phyloP scores from a whole-genome alignment of 1,139 yeast species.

The Suhomyces maxii region DNA sequence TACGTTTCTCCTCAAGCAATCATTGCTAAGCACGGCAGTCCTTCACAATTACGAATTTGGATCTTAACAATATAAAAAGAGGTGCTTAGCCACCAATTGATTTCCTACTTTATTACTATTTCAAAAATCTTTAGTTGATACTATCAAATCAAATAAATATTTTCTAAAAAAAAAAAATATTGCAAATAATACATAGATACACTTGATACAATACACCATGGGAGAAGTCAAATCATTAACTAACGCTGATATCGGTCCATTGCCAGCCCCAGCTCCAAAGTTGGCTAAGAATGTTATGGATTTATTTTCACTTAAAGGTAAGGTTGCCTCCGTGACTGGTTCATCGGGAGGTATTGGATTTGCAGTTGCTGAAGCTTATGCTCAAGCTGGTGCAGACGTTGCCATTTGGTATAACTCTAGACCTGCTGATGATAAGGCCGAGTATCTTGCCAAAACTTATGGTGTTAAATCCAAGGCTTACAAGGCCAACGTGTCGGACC shows the following conservation, averaged over 20 bases:
- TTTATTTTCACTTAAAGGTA: constrained; percentile 71
- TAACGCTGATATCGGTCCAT: constrained; percentile 13
- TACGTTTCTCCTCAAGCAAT: background rate
- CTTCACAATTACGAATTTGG: too few relatives aligned
- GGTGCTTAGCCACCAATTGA: background rate
- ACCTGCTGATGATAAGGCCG: constrained; percentile 62
- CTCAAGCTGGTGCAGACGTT: constrained; percentile 90
- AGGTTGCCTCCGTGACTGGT: constrained; percentile 87
- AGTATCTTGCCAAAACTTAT: constrained; percentile 56
- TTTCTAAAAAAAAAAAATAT: too few relatives aligned
- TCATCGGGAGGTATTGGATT: constrained; percentile 84
- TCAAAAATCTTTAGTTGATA: too few relatives aligned
- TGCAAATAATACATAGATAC: background rate
- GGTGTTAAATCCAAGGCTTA: constrained; percentile 71
- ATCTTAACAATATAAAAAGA: background rate
- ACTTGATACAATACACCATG: constrained; percentile 3
- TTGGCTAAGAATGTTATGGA: constrained; percentile 39
- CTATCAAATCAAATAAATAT: too few relatives aligned
- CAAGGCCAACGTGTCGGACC: constrained; percentile 65
- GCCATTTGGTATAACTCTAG: constrained; percentile 80
- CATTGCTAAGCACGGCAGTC: background rate
- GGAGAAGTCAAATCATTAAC: constrained; percentile 10
- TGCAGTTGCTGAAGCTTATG: constrained; percentile 81
- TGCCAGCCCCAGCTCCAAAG: constrained; percentile 25
- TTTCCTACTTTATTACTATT: too few relatives aligned